A percentile compares a stretch with the other conserved stretches of the same genome.
These are phyloP conservation scores for Russula emetica DNA, from an alignment of 768 basidiomycete species.

Conservation along the genomic window DNA sequence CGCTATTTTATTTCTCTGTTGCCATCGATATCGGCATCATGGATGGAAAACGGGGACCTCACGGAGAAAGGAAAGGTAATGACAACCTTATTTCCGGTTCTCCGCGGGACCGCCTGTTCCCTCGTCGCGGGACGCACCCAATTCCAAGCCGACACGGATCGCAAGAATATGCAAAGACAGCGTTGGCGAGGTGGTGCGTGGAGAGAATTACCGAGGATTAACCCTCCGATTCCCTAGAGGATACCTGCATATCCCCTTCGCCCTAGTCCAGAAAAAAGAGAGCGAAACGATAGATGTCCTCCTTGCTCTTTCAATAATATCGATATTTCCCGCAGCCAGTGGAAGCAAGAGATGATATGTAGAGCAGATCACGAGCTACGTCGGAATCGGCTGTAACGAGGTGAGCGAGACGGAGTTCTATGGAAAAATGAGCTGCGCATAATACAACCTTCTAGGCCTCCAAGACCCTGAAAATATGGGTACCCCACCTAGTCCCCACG, in stretches of 20 bases:
- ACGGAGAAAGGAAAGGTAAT: neutral
- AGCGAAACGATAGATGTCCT: too few species aligned
- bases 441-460: neutral
- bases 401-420: neutral
- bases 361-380: neutral
- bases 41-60: neutral
- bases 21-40: neutral
- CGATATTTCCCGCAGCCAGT: neutral
- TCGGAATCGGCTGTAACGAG: neutral
- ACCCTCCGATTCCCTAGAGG: neutral
- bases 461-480: neutral
- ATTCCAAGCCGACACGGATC: neutral
- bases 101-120: neutral
- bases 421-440: neutral
- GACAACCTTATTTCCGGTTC: neutral
- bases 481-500: neutral
- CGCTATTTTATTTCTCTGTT: neutral
- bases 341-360: neutral
- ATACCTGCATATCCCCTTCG: neutral
- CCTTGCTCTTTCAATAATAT: neutral
- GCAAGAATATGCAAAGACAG: neutral
- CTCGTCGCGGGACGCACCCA: neutral
- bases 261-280: neutral
- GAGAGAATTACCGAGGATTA: neutral
- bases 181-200: neutral